Conservation (phyloP, 2,329 filamentous ascomycete species). For the Ophiocordyceps camponoti-leonardi region DNA sequence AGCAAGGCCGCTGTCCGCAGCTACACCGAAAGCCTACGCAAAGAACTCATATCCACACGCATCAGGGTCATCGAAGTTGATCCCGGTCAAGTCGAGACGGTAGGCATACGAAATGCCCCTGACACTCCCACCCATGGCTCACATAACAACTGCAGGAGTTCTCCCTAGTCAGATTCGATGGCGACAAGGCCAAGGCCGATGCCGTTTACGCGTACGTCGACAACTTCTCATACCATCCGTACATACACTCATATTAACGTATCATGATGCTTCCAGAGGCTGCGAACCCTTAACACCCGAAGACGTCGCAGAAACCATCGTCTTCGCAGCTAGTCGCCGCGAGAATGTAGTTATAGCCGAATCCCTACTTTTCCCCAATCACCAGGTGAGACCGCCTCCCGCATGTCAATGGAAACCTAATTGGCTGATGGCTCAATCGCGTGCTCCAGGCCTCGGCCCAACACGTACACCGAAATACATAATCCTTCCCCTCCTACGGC, state of each 20-base stretch:
- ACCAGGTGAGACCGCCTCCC: slow-evolving; percentile 45
- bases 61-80: slow-evolving; percentile 80
- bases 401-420: slow-evolving; percentile 4
- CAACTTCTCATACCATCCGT: background rate
- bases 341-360: slow-evolving; percentile 89
- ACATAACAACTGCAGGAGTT: slow-evolving; percentile 43
- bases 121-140: background rate
- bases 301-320: slow-evolving; percentile 80
- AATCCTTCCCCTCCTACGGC: background rate
- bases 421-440: slow-evolving; percentile 3
- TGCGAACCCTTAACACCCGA: slow-evolving; percentile 74
- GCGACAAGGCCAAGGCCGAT: slow-evolving; percentile 78
- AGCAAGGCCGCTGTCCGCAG: slow-evolving; percentile 77
- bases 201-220: slow-evolving; percentile 62
- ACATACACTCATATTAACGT: background rate
- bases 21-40: slow-evolving; percentile 69
- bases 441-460: slow-evolving; percentile 13
- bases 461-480: slow-evolving; percentile 10
- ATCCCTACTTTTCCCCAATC: slow-evolving; percentile 71
- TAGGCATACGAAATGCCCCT: slow-evolving; percentile 14
- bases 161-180: slow-evolving; percentile 72
- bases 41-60: slow-evolving; percentile 64
- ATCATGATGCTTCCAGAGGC: slow-evolving; percentile 28
- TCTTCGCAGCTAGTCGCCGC: slow-evolving; percentile 66
- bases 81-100: slow-evolving; percentile 83